Evolutionary conservation across 2,329 filamentous ascomycete species (phyloP).

Genomic region (Ophiocordyceps sinensis): DNA sequence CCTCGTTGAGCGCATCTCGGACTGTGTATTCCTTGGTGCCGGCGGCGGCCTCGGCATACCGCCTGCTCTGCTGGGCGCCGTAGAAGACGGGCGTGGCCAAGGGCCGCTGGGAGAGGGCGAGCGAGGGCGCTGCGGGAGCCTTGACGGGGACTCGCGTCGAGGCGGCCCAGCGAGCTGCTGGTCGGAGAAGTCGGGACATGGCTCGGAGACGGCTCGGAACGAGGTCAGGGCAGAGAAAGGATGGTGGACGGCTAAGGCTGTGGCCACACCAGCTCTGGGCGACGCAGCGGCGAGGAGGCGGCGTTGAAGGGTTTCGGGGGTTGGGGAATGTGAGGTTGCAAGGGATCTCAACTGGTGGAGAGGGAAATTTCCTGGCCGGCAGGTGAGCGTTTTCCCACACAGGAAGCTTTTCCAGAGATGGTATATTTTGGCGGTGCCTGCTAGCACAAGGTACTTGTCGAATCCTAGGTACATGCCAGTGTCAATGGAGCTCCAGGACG

Average conservation of each 20-base stretch:
- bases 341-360: conserved; percentile 2
- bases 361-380: conserved; percentile 7
- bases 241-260: conserved; percentile 2
- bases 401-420: not conserved
- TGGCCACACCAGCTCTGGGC: conserved; percentile 6
- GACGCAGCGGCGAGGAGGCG: not conserved
- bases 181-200: conserved; percentile 39
- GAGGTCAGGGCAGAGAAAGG: not conserved
- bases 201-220: conserved; percentile 3
- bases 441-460: not conserved
- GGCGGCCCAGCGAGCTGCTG: conserved; percentile 32
- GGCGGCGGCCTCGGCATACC: conserved; percentile 38
- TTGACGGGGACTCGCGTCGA: conserved; percentile 23
- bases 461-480: too few species aligned
- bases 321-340: not conserved
- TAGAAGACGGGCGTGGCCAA: conserved; percentile 20
- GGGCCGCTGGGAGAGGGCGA: conserved; percentile 11
- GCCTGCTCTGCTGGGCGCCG: conserved; percentile 31
- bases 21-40: conserved; percentile 89
- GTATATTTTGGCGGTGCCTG: not conserved
- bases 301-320: not conserved
- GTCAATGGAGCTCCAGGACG: not conserved
- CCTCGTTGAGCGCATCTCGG: conserved; percentile 94
- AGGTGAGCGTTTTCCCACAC: not conserved
- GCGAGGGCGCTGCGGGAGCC: conserved; percentile 18